Base-by-base conservation (phyloP, 2,329 filamentous ascomycete species). In the Nectriaceae sp. region DNA sequence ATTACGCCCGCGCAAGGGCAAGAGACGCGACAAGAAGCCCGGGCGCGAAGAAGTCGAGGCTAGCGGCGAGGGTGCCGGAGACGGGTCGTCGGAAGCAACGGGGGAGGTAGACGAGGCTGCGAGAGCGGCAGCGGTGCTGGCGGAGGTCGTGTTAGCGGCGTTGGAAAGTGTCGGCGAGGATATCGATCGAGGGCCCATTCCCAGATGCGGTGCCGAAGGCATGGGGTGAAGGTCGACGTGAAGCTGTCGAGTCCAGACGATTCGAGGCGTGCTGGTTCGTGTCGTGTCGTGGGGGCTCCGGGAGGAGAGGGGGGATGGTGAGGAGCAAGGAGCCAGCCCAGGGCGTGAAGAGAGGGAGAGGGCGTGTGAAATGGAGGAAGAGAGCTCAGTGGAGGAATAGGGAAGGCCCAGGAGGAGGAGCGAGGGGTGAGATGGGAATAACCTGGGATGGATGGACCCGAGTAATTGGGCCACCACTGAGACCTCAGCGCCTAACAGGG, bases 1-100 rank as follows among this genome's bases (percentile, higher is more conserved):
- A 48, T 70, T 75, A 48, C 77, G 75, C 50, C 74, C 75, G 39
- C 78, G 75, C 50, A 80, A 69, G 41, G 76, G 74, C 11, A 79
- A 68, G 53, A 83, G 68, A 46, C 79, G 77, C 55, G 79, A 80
- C 58, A 83, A 70, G 54, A 84, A 71, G 47, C 64, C 59, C 21
- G 67, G 58, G 37, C 66, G 63, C 52, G 63, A 60, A 39, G 62
- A 55, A 18, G 61, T 52, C 29, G 53, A 40, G 15, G 59, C 47
- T 26, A 62, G 53, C 42, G 59, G 51, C 16, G 54, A 50, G 29
- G 53, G 55, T 47, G 52, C 46, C 16, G 55, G 63, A 49, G 70
- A 67, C 57, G 66, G 62, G 59, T 71, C 69, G 63, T 71, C 68
- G 64, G 68, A 59, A 57, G 66, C 52, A 49, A 43, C 45, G 39